These are phyloP conservation scores for Pisolithus albus DNA, from an alignment of 768 basidiomycete species.

Conservation along the genomic window DNA sequence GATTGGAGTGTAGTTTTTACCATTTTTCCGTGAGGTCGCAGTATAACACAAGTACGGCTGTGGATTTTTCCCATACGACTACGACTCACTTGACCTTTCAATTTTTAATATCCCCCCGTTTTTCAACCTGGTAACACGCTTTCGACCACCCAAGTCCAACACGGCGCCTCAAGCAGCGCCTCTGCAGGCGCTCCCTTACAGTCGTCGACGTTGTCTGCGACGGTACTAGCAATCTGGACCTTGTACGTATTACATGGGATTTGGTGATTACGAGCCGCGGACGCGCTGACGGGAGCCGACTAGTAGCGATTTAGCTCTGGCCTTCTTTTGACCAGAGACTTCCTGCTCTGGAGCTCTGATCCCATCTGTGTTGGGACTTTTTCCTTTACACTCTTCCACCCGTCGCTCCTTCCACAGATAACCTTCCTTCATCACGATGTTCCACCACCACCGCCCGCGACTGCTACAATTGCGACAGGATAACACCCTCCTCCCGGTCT, in stretches of 20 bases:
- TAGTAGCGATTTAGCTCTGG: conserved; percentile 1
- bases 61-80: too few species aligned
- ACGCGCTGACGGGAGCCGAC: conserved; percentile 18
- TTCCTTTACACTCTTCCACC: conserved; percentile 9
- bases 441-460: conserved; percentile 2
- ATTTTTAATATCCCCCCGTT: too few species aligned
- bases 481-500: conserved; percentile 5
- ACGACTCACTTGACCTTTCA: too few species aligned
- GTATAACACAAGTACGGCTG: too few species aligned
- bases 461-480: conserved; percentile 11
- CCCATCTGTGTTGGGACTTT: conserved; percentile 20
- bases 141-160: not conserved
- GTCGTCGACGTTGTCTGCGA: not conserved
- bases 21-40: too few species aligned
- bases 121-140: too few species aligned
- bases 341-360: conserved; percentile 3
- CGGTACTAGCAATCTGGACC: not conserved
- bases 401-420: conserved; percentile 3
- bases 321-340: not conserved
- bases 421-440: conserved; percentile 11
- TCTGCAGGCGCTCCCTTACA: not conserved
- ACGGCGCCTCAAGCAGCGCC: conserved; percentile 7
- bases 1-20: too few species aligned
- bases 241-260: conserved; percentile 3
- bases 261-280: conserved; percentile 2